Evolutionary conservation across 164 flowering plant species (phyloP), one percentile per base, ranked within the genome.

Genomic region (Chimonanthus praecox): DNA sequence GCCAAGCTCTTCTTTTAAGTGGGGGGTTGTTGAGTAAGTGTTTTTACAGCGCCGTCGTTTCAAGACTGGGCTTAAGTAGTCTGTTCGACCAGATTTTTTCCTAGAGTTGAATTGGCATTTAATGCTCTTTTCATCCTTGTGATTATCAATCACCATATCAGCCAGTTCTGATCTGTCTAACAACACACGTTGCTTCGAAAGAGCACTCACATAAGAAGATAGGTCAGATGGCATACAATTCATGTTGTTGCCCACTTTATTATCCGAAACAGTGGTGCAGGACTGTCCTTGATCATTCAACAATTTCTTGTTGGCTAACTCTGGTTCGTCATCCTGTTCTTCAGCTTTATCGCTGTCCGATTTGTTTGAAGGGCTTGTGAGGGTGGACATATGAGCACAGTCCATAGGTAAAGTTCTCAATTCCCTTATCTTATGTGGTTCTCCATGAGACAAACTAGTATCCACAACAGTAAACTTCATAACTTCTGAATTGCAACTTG

Each of bases 401-500:
- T 86, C 88, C 46, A 74, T 49, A 1, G 92, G 92, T 64, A 90
- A 83, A 69, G 68, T 80, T 81, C 87, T 84, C 72, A 89, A 66
- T 72, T 85, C 88, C 73, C 84, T 78, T 54, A 88, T 70, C 63
- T 78, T 77, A 5, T 46, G 69, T 49, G 73, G 68, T 73, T 81
- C 84, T 73, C 83, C 87, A 74, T 64, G 69, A 62, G 60, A 80
- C 77, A 86, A 67, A 79, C 98, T 88, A 64, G 94, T 85, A 79
- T 92, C 96, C 3, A 92, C 88, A 21, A 92, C 75, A 3, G 89
- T 91, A 72, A 91, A 88, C 80, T 81, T 87, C 74, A 80, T 72
- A 8, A 33, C 68, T 2, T 81, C 74, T 33, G 68, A 45, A 71
- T 61, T 77, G 68, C 71, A 67, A 63, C 68, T 77, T 9, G 86